A percentile compares a stretch with the other conserved stretches of the same genome.
Conservation (phyloP, 371 early-diverging fungal species). For the Saksenaea vasiformis region DNA sequence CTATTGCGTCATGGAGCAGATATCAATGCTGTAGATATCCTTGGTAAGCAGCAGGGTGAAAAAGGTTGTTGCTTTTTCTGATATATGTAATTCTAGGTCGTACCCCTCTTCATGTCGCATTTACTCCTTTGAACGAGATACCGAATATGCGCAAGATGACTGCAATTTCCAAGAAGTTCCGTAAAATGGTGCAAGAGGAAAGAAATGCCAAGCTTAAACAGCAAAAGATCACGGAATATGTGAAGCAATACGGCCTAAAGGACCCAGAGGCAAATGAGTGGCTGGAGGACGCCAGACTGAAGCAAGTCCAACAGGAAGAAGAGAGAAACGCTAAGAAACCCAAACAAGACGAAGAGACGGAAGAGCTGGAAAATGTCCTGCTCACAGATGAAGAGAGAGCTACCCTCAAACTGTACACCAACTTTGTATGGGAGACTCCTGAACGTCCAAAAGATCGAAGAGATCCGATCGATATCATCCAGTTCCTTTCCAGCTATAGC, state of each 20-base stretch:
- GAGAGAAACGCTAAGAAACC: not conserved
- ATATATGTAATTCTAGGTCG: conserved; percentile 37
- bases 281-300: conserved; percentile 8
- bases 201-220: conserved; percentile 13
- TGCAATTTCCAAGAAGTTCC: conserved; percentile 14
- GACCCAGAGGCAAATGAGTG: conserved; percentile 2
- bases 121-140: conserved; percentile 36
- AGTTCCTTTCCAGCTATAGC: conserved; percentile 27
- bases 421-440: conserved; percentile 18
- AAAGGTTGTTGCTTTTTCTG: too few relatives aligned
- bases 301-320: not conserved
- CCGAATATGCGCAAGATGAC: conserved; percentile 43
- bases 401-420: conserved; percentile 6
- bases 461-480: conserved; percentile 63
- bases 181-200: conserved; percentile 18
- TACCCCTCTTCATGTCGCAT: conserved; percentile 59
- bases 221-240: conserved; percentile 8
- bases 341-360: not conserved
- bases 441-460: conserved; percentile 12
- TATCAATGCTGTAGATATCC: conserved; percentile 44
- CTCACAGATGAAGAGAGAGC: conserved; percentile 9
- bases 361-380: not conserved
- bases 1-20: conserved; percentile 49
- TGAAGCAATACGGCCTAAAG: not conserved
- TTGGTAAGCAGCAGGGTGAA: too few relatives aligned